These are phyloP conservation scores for Boletus reticulatus DNA, from an alignment of 768 basidiomycete genomes.

Conservation along the genomic window DNA sequence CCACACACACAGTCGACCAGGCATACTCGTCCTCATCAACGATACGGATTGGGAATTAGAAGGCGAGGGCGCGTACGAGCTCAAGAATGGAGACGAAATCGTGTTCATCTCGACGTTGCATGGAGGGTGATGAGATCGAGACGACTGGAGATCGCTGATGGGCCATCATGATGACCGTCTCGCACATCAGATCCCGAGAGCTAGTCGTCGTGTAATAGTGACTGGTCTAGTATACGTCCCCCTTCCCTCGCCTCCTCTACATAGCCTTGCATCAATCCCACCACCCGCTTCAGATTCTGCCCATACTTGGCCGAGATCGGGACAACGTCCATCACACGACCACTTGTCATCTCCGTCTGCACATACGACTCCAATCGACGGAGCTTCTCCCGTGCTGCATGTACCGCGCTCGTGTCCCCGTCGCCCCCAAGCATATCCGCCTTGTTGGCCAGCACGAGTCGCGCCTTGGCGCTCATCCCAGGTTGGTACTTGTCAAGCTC, in stretches of 20 bases:
- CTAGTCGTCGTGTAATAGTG: no score
- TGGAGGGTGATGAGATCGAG: constrained; percentile 38
- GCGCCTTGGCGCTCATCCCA: constrained; percentile 73
- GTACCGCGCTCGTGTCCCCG: constrained; percentile 46
- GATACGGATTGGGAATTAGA: constrained; percentile 98
- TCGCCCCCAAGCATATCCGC: constrained; percentile 73
- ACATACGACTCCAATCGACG: constrained; percentile 56
- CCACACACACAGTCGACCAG: constrained; percentile 71
- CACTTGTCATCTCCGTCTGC: constrained; percentile 38
- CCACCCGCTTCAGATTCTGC: constrained; percentile 73
- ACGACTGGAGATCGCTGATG: no score
- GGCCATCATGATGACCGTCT: neutral
- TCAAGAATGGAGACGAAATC: constrained; percentile 81
- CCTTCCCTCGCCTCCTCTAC: constrained; percentile 48
- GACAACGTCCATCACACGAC: constrained; percentile 59
- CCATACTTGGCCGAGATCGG: constrained; percentile 85
- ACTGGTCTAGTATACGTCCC: no score
- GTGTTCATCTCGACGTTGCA: constrained; percentile 97
- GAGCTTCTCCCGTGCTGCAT: constrained; percentile 57
- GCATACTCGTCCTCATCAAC: constrained; percentile 95
- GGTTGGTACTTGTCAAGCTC: constrained; percentile 83
- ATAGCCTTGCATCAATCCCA: constrained; percentile 64
- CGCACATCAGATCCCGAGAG: neutral
- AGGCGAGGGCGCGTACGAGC: constrained; percentile 82
- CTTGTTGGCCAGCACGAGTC: constrained; percentile 92